Evolutionary conservation across 371 early-diverging fungal genomes (phyloP).

Genomic region (Mucor circinelloides): DNA sequence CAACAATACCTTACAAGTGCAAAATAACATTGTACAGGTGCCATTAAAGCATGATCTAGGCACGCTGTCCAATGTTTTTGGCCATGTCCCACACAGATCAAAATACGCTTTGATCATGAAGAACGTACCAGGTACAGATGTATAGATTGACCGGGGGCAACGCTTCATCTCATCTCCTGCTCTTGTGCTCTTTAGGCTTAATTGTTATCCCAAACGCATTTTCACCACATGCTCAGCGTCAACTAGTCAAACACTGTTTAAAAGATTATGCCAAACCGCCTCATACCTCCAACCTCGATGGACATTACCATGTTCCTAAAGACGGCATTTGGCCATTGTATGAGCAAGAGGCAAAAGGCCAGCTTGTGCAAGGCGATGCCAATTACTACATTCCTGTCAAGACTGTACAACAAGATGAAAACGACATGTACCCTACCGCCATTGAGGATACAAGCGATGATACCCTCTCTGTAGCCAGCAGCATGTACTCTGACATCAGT

Average conservation of each 20-base stretch:
- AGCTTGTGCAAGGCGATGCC: slow-evolving; percentile 15
- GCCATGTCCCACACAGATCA: background rate
- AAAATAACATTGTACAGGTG: background rate
- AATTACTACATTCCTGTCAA: slow-evolving; percentile 15
- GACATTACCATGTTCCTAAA: slow-evolving; percentile 71
- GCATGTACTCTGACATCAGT: slow-evolving; percentile 32
- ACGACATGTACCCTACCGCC: slow-evolving; percentile 24
- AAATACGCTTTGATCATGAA: slow-evolving; percentile 34
- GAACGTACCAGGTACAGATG: slow-evolving; percentile 33
- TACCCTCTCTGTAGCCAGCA: background rate
- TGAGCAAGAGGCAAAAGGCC: slow-evolving; percentile 37
- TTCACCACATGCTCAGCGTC: slow-evolving; percentile 66
- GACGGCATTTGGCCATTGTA: slow-evolving; percentile 73
- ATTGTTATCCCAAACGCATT: slow-evolving; percentile 79
- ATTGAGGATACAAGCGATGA: slow-evolving; percentile 6
- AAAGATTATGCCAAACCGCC: slow-evolving; percentile 71
- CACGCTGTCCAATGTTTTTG: background rate
- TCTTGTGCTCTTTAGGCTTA: slow-evolving; percentile 52
- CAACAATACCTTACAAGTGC: background rate
- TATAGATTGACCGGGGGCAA: background rate
- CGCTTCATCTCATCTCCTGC: background rate
- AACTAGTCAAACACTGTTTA: slow-evolving; percentile 65
- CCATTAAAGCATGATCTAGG: background rate
- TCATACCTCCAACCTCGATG: slow-evolving; percentile 82
- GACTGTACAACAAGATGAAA: background rate